Conservation (phyloP, 805 yeast genomes). For the Hanseniaspora meyeri region DNA sequence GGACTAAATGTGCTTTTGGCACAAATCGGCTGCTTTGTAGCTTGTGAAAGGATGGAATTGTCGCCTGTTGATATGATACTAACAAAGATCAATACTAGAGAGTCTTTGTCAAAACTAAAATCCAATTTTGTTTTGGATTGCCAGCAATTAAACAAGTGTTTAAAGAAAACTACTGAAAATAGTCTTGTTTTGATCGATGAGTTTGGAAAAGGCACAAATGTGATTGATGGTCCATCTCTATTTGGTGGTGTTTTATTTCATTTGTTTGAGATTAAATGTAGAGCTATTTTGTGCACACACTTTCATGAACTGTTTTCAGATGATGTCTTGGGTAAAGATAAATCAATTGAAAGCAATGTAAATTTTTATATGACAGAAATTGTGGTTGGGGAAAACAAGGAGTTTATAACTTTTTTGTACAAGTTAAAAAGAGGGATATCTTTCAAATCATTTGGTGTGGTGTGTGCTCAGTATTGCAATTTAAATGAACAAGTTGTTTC, state of each 20-base stretch:
- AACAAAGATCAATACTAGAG: conserved; percentile 35
- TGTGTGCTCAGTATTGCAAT: conserved; percentile 34
- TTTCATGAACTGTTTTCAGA: conserved; percentile 32
- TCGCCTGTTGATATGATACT: conserved; percentile 38
- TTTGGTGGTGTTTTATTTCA: conserved; percentile 30
- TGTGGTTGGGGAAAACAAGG: not conserved
- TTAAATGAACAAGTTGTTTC: conserved; percentile 23
- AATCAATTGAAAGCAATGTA: conserved; percentile 17
- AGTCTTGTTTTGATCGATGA: conserved; percentile 41
- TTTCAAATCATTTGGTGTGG: conserved; percentile 29
- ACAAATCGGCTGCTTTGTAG: conserved; percentile 45
- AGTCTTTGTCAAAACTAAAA: conserved; percentile 30
- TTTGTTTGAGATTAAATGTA: conserved; percentile 16
- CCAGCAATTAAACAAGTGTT: conserved; percentile 33
- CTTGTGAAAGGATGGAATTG: conserved; percentile 35
- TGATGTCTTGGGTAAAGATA: conserved; percentile 18
- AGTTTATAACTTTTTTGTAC: conserved; percentile 28
- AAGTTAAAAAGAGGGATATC: conserved; percentile 26
- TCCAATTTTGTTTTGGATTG: conserved; percentile 44
- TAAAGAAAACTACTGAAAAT: conserved; percentile 29
- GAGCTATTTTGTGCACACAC: conserved; percentile 33
- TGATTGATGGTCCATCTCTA: conserved; percentile 35
- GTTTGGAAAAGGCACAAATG: conserved; percentile 43
- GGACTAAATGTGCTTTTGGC: conserved; percentile 39
- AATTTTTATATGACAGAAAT: conserved; percentile 31